Evolutionary conservation across 192 early-diverging fungal species (phyloP), one percentile per base, ranked within the genome.

Genomic region (Dispira simplex): DNA sequence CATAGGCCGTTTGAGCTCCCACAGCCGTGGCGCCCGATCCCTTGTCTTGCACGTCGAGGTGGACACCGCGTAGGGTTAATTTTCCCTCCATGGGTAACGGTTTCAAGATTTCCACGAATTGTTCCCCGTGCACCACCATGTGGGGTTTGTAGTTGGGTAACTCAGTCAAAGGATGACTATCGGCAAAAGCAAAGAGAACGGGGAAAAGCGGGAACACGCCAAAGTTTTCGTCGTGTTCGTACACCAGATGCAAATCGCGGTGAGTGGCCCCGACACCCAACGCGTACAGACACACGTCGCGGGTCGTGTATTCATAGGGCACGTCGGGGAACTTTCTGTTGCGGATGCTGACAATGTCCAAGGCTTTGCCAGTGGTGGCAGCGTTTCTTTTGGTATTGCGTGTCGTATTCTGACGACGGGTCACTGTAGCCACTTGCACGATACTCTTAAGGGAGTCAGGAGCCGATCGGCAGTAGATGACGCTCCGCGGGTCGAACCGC

Each of bases 51-150:
- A 99, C 86, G 56, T 97, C 95, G 54, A 99, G 79, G 56, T 97
- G 70, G 68, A 79, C 80, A 64, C 86, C 79, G 23, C 76, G 84
- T 64, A 88, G 85, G 62, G 75, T 80, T 46, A 99, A 79, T 46
- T 74, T 86, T 52, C 90, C 94, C 57, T 79, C 75, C 60, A 90
- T 89, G 39, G 94, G 94, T 32, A 97, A 79, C 26, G 90, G 86
- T 55, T 87, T 85, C 67, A 91, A 79, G 67, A 97, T 67, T 67
- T 88, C 85, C 56, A 95, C 74, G 77, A 86, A 98, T 79, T 99
- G 97, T 79, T 99, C 95, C 68, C 94, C 95, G 76, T 99, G 97
- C 55, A 99, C 80, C 62, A 99, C 83, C 90, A 95, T 92, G 91
- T 95, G 95, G 70, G 84, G 85, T 70, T 88, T 88, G 73, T 87